These are phyloP conservation scores for Collariella sp. DNA, from an alignment of 495 filamentous ascomycete genomes.

Conservation along the genomic window DNA sequence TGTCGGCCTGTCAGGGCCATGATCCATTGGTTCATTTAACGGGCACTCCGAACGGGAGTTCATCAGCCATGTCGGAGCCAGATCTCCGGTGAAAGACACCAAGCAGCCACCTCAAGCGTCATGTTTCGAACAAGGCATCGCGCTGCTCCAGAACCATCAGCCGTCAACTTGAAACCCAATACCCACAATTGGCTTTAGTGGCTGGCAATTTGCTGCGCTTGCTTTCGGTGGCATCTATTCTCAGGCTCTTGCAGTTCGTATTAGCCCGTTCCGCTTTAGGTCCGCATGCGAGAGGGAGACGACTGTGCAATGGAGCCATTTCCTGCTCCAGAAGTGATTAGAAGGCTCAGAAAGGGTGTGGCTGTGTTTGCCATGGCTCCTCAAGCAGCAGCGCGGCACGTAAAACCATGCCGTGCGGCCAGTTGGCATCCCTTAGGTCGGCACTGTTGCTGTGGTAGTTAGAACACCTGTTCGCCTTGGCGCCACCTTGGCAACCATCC, in stretches of 20 bases:
- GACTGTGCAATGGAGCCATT: not conserved
- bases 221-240: not conserved
- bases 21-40: no score
- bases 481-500: no score
- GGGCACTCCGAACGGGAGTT: no score
- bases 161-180: no score
- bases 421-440: not conserved
- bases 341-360: not conserved
- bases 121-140: no score
- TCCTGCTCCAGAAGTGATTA: not conserved
- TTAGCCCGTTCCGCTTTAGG: no score
- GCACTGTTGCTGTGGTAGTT: not conserved
- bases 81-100: no score
- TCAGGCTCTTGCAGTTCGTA: not conserved
- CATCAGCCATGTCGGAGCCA: no score
- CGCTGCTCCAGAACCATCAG: no score
- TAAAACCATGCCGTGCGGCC: conserved; percentile 1
- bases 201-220: not conserved
- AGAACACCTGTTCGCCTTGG: no score
- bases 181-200: not conserved
- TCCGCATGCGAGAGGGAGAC: not conserved
- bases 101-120: no score
- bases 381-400: not conserved
- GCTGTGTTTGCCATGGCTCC: not conserved
- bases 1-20: no score